Base-by-base conservation (phyloP, 495 filamentous ascomycete genomes). In the Aspergillus bertholletiae region DNA sequence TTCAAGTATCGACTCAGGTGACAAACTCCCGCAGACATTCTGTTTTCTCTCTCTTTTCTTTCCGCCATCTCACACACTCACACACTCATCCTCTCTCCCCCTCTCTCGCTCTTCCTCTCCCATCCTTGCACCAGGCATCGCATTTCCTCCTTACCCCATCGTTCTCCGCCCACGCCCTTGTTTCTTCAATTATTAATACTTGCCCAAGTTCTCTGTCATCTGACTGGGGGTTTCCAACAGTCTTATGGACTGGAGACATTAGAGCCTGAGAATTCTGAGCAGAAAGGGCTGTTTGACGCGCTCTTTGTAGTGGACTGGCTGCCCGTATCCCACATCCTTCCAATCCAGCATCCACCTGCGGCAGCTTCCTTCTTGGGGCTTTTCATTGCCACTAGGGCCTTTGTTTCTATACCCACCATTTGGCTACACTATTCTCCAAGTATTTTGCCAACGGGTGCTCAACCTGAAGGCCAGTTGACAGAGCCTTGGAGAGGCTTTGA, bases 11-110 rank as follows among this genome's bases (percentile, higher is more conserved):
- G 1, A 21, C 39, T 43, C 39, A 43, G 39, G 39, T 43, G 39
- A 43, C 39, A 43, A 43, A 5, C n/a, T 7, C 20, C 39, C 39
- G 9, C 17, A 18, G 22, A 18, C 41, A 18, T 30, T 54, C 15
- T 51, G n/a, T 43, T 55, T 15, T 21, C 46, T 47, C 30, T 41
- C 22, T n/a, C n/a, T n/a, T n/a, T n/a, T n/a, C n/a, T n/a, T n/a
- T n/a, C n/a, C n/a, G n/a, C n/a, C n/a, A n/a, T n/a, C n/a, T n/a
- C n/a, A n/a, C n/a, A n/a, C n/a, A n/a, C n/a, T n/a, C n/a, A n/a
- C n/a, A n/a, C n/a, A n/a, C n/a, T 41, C 15, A 32, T 44, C 21
- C 51, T 47, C 53, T 49, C 30, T 45, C 46, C 12, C 26, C 26
- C n/a, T 35, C 51, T 54, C 26, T 41, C 43, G 24, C 17, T 52